Conservation (phyloP, 495 filamentous ascomycete genomes). For the Podospora pseudopauciseta region DNA sequence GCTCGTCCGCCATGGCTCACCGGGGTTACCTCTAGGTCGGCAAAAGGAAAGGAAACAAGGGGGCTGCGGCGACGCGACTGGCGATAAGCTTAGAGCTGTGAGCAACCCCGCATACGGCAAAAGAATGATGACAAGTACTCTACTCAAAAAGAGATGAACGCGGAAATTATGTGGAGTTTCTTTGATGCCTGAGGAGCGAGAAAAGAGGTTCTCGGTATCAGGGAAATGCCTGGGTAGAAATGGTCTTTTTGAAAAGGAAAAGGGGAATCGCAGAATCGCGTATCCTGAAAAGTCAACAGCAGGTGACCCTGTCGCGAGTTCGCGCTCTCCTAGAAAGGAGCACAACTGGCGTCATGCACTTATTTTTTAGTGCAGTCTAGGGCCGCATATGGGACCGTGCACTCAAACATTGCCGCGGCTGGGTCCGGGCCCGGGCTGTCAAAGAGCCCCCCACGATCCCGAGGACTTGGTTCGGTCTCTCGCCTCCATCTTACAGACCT, state of each 20-base stretch:
- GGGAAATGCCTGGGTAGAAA: background rate
- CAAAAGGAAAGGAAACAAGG: background rate
- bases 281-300: background rate
- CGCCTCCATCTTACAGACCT: background rate
- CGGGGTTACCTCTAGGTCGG: slow-evolving; percentile 7
- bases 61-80: slow-evolving; percentile 1
- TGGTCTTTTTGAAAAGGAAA: background rate
- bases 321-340: background rate
- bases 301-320: background rate
- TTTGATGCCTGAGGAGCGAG: background rate
- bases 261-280: background rate
- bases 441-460: background rate
- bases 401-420: background rate
- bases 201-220: background rate
- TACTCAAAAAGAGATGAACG: background rate
- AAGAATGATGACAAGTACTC: background rate
- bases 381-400: background rate
- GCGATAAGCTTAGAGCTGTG: background rate
- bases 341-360: background rate
- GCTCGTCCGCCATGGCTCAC: slow-evolving; percentile 44
- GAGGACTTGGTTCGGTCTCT: background rate
- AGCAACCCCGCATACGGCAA: background rate
- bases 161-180: background rate
- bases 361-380: background rate
- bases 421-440: background rate